phyloP scores from a whole-genome alignment of 2,329 filamentous ascomycete species.

The Nemania diffusa region DNA sequence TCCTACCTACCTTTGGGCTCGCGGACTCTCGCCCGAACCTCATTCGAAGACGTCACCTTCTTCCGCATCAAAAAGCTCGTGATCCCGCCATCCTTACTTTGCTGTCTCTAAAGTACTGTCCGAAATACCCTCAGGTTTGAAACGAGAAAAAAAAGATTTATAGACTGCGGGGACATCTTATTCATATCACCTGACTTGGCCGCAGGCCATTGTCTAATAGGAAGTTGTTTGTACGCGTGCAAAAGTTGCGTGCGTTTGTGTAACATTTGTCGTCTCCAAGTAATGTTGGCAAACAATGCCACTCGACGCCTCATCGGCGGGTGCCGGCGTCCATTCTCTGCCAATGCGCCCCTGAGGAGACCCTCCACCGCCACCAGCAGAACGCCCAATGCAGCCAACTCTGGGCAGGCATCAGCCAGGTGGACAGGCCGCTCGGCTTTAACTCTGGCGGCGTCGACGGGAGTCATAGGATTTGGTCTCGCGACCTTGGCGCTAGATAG shows the following conservation, averaged over 20 bases:
- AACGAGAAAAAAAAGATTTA: not conserved
- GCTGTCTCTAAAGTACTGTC: not conserved
- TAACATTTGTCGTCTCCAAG: slow-evolving; percentile 12
- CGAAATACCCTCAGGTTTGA: not conserved
- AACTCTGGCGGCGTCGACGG: slow-evolving; percentile 46
- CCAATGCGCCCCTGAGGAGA: slow-evolving; percentile 21
- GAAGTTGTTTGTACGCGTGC: not conserved
- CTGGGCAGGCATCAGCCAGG: slow-evolving; percentile 26
- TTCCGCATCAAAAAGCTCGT: not conserved
- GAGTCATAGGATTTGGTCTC: slow-evolving; percentile 47
- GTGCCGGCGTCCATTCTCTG: slow-evolving; percentile 27
- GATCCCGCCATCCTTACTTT: not conserved
- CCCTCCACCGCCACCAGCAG: slow-evolving; percentile 14
- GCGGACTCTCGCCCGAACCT: slow-evolving; percentile 1
- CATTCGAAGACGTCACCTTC: not conserved
- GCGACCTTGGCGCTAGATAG: slow-evolving; percentile 43
- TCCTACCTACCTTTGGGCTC: slow-evolving; percentile 16
- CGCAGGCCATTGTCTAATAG: not conserved
- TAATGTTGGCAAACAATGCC: slow-evolving; percentile 31
- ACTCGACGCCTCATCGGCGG: slow-evolving; percentile 30
- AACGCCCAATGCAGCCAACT: not conserved
- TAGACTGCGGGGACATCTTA: not conserved
- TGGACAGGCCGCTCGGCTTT: slow-evolving; percentile 49
- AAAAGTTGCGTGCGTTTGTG: slow-evolving; percentile 9
- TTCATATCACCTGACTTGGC: not conserved